phyloP scores from a whole-genome alignment of 306 rosid species.

The Prunus armeniaca region DNA sequence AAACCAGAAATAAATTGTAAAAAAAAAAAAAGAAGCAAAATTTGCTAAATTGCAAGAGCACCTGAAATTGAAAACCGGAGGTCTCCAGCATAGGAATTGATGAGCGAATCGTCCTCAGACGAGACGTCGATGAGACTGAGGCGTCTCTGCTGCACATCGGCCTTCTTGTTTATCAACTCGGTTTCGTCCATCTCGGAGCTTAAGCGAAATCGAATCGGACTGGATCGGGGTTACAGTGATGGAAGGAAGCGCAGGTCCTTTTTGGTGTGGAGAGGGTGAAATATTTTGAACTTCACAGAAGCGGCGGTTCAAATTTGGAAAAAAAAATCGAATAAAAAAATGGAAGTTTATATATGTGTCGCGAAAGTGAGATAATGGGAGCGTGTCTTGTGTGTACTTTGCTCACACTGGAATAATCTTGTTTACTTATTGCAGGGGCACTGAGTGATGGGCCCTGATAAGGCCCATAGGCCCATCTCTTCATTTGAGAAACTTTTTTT shows the following conservation, averaged over 20 bases:
- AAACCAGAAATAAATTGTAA: neutral
- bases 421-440: neutral
- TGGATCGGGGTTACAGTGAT: conserved; percentile 15
- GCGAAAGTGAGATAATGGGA: neutral
- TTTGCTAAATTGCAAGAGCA: neutral
- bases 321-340: neutral
- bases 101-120: conserved; percentile 87
- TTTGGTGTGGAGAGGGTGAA: neutral
- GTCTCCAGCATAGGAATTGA: conserved; percentile 36
- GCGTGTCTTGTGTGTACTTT: neutral
- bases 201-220: conserved; percentile 4
- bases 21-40: no score
- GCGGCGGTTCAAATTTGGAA: conserved; percentile 14
- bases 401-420: neutral
- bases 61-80: conserved; percentile 44
- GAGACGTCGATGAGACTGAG: conserved; percentile 87
- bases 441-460: neutral
- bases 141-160: conserved; percentile 45
- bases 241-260: conserved; percentile 10
- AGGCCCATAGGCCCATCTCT: neutral
- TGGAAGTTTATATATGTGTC: neutral
- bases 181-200: conserved; percentile 31
- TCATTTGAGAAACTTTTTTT: no score
- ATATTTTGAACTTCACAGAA: conserved; percentile 12
- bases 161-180: conserved; percentile 11